Percentiles rank a stretch among this genome's conserved stretches.
phyloP scores from a whole-genome alignment of 1,139 yeast species.

The Diutina ranongensis region DNA sequence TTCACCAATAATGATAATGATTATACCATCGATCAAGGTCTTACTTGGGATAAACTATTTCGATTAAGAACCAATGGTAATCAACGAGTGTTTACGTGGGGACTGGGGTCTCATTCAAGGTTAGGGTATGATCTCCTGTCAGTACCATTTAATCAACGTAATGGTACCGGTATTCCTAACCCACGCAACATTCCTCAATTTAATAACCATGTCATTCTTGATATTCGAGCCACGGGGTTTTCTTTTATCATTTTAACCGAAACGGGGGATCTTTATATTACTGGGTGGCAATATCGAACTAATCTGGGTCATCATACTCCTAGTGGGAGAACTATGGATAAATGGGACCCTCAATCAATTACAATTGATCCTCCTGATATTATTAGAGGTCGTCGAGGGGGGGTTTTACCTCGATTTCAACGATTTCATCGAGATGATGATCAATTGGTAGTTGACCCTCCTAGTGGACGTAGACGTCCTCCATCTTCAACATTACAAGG shows the following conservation, averaged over 20 bases:
- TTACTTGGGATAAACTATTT: conserved; percentile 42
- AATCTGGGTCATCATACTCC: background rate
- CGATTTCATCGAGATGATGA: background rate
- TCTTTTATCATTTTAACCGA: conserved; percentile 49
- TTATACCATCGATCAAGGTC: conserved; percentile 28
- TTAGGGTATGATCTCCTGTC: conserved; percentile 37
- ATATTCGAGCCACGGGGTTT: conserved; percentile 57
- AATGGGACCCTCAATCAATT: no score
- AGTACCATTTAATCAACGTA: conserved; percentile 13
- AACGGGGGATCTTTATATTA: conserved; percentile 33
- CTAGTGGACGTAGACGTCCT: conserved; percentile 1
- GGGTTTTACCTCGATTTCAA: background rate
- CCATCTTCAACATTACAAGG: background rate
- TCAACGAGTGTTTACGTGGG: conserved; percentile 54
- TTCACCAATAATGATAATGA: conserved; percentile 19
- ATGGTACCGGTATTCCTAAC: conserved; percentile 24
- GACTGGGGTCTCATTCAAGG: conserved; percentile 40
- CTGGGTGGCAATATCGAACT: conserved; percentile 8
- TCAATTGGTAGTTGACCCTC: background rate
- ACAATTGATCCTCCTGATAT: no score
- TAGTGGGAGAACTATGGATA: background rate
- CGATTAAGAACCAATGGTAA: conserved; percentile 25
- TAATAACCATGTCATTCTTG: conserved; percentile 31
- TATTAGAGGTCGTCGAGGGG: background rate
- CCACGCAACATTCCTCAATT: conserved; percentile 28